Percentiles rank a stretch among this genome's conserved stretches.
These are phyloP conservation scores for Passiflora organensis DNA, from an alignment of 345 rosid species.

Conservation along the genomic window DNA sequence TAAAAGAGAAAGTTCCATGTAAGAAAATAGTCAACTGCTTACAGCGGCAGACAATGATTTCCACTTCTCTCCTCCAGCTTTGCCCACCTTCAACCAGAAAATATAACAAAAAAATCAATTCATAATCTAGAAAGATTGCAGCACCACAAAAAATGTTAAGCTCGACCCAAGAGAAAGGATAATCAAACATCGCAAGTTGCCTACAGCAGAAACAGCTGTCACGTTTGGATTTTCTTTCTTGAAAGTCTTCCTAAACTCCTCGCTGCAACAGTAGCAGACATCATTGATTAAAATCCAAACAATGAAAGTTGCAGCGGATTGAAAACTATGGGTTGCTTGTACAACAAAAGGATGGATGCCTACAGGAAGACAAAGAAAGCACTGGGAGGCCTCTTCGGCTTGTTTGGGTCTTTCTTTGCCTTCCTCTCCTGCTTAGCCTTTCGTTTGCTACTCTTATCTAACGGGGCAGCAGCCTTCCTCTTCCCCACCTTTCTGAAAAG, in stretches of 20 bases:
- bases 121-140: background rate
- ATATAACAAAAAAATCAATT: constrained; percentile 13
- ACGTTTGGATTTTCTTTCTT: constrained; percentile 46
- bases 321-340: background rate
- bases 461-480: constrained; percentile 47
- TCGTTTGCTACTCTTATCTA: constrained; percentile 27
- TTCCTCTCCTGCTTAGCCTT: constrained; percentile 42
- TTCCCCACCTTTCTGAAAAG: constrained; percentile 67
- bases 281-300: too few species aligned
- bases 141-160: background rate
- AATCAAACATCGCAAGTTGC: constrained; percentile 1
- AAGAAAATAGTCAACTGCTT: constrained; percentile 7
- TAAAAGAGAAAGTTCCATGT: too few species aligned
- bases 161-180: background rate
- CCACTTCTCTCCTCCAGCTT: constrained; percentile 58
- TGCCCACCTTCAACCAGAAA: constrained; percentile 46
- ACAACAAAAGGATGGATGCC: constrained; percentile 18
- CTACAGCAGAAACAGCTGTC: constrained; percentile 49
- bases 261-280: constrained; percentile 25
- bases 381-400: constrained; percentile 76
- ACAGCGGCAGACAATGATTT: constrained; percentile 36
- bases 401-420: constrained; percentile 68
- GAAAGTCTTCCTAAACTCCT: constrained; percentile 45
- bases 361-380: constrained; percentile 87
- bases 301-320: too few species aligned